These are phyloP conservation scores for Spathaspora girioi DNA, from an alignment of 805 yeast genomes.

Conservation along the genomic window DNA sequence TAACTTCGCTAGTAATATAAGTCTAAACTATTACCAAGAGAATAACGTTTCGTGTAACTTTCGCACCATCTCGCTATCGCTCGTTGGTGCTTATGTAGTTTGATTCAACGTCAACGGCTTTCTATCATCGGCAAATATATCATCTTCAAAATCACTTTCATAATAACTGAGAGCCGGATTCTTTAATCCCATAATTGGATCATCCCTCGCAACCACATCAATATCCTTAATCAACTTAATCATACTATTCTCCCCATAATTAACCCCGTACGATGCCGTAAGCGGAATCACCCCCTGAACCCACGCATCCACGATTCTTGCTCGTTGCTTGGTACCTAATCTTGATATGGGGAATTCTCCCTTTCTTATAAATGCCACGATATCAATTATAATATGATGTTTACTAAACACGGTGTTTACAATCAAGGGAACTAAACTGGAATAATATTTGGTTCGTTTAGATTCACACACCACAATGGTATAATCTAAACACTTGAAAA, in stretches of 20 bases:
- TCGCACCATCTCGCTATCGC: no score
- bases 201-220: constrained; percentile 37
- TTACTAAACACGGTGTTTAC: constrained; percentile 73
- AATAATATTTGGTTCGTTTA: constrained; percentile 45
- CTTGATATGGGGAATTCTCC: constrained; percentile 67
- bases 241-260: constrained; percentile 65
- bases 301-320: constrained; percentile 56
- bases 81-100: background rate
- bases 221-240: constrained; percentile 56
- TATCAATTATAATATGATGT: constrained; percentile 79
- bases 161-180: constrained; percentile 43
- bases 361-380: constrained; percentile 71
- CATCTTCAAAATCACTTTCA: constrained; percentile 23
- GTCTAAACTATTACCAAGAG: no score
- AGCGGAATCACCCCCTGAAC: constrained; percentile 44
- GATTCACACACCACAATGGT: constrained; percentile 73
- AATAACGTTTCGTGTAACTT: no score
- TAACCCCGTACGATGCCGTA: constrained; percentile 44
- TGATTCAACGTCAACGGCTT: constrained; percentile 30
- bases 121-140: constrained; percentile 27
- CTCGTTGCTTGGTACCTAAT: constrained; percentile 74
- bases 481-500: constrained; percentile 80
- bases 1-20: no score
- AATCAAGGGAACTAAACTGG: constrained; percentile 79
- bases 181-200: constrained; percentile 36